Evolutionary conservation across 345 rosid genomes (phyloP).

Genomic region (Turnera subulata): DNA sequence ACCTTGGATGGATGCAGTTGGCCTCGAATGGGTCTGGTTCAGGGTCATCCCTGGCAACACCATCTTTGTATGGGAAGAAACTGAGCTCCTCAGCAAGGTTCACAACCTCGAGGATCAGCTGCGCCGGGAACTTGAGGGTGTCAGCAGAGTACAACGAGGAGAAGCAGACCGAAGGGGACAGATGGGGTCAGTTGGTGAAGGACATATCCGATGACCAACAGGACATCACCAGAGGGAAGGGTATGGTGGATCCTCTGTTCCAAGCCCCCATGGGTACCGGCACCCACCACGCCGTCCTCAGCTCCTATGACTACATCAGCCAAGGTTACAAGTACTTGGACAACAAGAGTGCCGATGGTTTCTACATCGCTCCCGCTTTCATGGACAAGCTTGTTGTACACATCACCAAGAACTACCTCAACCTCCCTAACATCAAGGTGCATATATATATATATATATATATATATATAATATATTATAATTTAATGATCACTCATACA

Average conservation of each 20-base stretch:
- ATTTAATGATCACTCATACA: no score
- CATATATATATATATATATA: no score
- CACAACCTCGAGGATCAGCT: slow-evolving; percentile 24
- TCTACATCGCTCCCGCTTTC: slow-evolving; percentile 93
- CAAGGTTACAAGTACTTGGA: slow-evolving; percentile 70
- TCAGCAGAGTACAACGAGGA: slow-evolving; percentile 46
- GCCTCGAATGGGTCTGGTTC: slow-evolving; percentile 69
- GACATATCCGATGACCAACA: slow-evolving; percentile 91
- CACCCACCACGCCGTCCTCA: slow-evolving; percentile 79
- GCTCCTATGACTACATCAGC: slow-evolving; percentile 83
- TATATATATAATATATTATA: no score
- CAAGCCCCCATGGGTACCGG: slow-evolving; percentile 78
- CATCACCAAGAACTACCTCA: slow-evolving; percentile 93
- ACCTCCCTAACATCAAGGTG: slow-evolving; percentile 92
- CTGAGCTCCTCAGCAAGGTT: slow-evolving; percentile 38
- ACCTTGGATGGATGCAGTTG: slow-evolving; percentile 39
- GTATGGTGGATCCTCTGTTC: slow-evolving; percentile 86
- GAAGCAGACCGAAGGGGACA: slow-evolving; percentile 66
- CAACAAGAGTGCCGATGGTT: slow-evolving; percentile 79
- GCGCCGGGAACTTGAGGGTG: slow-evolving; percentile 56
- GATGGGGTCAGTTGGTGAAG: slow-evolving; percentile 64
- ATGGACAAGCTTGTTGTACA: slow-evolving; percentile 99
- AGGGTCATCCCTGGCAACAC: slow-evolving; percentile 51
- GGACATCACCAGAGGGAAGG: slow-evolving; percentile 92
- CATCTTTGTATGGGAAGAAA: slow-evolving; percentile 84